Evolutionary conservation across 78 protist genomes (phyloP), one percentile per base, ranked within the genome.

Genomic region (Fonticula alba): DNA sequence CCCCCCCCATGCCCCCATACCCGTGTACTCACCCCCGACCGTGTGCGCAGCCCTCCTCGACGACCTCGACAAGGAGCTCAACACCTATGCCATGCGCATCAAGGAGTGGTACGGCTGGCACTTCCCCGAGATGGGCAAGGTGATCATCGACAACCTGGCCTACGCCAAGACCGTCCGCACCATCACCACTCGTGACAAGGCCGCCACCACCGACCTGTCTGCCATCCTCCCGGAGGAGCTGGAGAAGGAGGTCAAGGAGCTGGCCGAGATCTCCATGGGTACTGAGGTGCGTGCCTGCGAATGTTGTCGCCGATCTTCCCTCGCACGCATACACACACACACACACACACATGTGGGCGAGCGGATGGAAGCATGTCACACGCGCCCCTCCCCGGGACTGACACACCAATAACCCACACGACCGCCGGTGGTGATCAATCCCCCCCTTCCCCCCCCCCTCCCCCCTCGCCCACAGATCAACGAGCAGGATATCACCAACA

Each of bases 21-120:
- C n/a, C n/a, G n/a, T n/a, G n/a, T n/a, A n/a, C n/a, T n/a, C n/a
- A n/a, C n/a, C n/a, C n/a, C n/a, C n/a, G n/a, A n/a, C n/a, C n/a
- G n/a, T n/a, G n/a, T n/a, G n/a, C n/a, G n/a, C n/a, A n/a, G n/a
- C 88, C 33, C 64, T 87, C 13, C 73, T 88, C 35, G 99, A 97
- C 57, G 85, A 84, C 54, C 77, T 97, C 35, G 99, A 95, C 64
- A 93, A 95, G 82, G 99, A 95, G 50, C 57, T 94, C 64, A 97
- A 97, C 87, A 83, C 87, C 19, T 84, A 84, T 64, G 62, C 79
- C 69, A 95, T 93, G 99, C 75, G 98, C 47, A 33, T 74, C 20
- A 22, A 53, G 27, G 99, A 97, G 75, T 97, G 99, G 99, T 93
- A 96, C 68, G 65, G 85, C 40, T 92, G 97, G 90, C 97, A 91